Percentiles rank a stretch among this genome's conserved stretches.
These are phyloP conservation scores for Linaria vulgaris DNA, from an alignment of 257 asterid genomes.

Conservation along the genomic window DNA sequence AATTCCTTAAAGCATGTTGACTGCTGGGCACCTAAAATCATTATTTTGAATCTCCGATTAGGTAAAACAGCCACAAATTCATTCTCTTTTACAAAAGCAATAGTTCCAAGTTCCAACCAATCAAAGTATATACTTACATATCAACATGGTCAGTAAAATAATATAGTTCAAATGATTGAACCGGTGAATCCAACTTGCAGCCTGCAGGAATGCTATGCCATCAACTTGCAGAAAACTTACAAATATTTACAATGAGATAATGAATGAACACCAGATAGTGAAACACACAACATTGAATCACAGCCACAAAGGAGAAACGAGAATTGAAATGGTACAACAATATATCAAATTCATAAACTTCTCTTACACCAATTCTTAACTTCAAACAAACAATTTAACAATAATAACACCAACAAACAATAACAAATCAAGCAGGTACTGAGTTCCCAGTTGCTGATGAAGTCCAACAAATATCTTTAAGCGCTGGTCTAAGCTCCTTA, in stretches of 20 bases:
- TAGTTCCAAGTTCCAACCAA: too few species aligned
- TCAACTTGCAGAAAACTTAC: background rate
- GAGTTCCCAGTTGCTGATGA: conserved; percentile 14
- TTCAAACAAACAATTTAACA: conserved; percentile 5
- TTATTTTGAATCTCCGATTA: too few species aligned
- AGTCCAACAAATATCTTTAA: conserved; percentile 24
- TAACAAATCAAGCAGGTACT: conserved; percentile 6
- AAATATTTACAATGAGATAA: too few species aligned
- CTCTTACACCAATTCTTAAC: background rate
- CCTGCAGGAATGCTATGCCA: background rate
- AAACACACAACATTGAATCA: conserved; percentile 9
- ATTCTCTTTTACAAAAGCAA: too few species aligned
- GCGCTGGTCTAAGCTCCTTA: conserved; percentile 41
- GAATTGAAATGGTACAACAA: background rate
- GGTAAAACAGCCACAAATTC: too few species aligned
- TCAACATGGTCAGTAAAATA: too few species aligned
- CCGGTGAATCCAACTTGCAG: too few species aligned
- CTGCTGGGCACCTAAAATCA: too few species aligned
- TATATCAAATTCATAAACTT: conserved; percentile 14
- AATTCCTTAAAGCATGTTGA: too few species aligned
- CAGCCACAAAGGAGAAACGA: background rate
- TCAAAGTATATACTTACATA: too few species aligned
- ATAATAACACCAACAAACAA: background rate
- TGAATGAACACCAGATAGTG: too few species aligned
- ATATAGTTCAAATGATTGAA: too few species aligned